Conservation (phyloP, 2,329 filamentous ascomycete species). For the Mycosphaerella sp. region DNA sequence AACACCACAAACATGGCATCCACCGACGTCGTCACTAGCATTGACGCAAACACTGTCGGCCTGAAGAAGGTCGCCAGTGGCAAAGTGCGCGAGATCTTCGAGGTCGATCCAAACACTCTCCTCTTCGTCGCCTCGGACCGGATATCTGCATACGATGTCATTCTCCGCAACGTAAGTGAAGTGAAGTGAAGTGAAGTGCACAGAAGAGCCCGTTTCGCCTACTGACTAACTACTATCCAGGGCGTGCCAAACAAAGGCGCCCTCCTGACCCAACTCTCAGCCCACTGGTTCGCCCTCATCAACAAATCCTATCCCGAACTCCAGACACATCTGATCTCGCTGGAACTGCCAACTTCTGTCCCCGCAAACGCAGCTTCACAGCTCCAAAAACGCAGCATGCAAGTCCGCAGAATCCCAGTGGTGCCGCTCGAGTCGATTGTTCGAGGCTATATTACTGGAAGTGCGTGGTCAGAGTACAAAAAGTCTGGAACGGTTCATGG, state of each 20-base stretch:
- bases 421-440: constrained; percentile 79
- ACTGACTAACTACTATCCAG: constrained; percentile 34
- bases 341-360: constrained; percentile 51
- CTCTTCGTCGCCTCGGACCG: constrained; percentile 84
- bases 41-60: constrained; percentile 20
- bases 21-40: constrained; percentile 1
- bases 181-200: not conserved
- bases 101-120: constrained; percentile 62
- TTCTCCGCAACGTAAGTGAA: constrained; percentile 64
- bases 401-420: constrained; percentile 65
- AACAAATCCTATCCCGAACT: constrained; percentile 51
- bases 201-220: no score
- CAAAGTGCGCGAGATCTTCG: constrained; percentile 79
- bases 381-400: constrained; percentile 64
- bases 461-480: constrained; percentile 74
- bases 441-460: constrained; percentile 84
- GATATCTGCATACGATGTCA: constrained; percentile 92
- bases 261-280: constrained; percentile 61
- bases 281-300: constrained; percentile 63
- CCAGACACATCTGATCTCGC: constrained; percentile 57
- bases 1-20: constrained; percentile 8
- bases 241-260: constrained; percentile 63
- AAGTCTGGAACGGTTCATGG: constrained; percentile 73
- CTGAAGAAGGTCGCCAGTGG: constrained; percentile 51
- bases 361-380: constrained; percentile 24